phyloP scores from a whole-genome alignment of 2,329 filamentous ascomycete genomes.

The Talaromyces rugulosus region DNA sequence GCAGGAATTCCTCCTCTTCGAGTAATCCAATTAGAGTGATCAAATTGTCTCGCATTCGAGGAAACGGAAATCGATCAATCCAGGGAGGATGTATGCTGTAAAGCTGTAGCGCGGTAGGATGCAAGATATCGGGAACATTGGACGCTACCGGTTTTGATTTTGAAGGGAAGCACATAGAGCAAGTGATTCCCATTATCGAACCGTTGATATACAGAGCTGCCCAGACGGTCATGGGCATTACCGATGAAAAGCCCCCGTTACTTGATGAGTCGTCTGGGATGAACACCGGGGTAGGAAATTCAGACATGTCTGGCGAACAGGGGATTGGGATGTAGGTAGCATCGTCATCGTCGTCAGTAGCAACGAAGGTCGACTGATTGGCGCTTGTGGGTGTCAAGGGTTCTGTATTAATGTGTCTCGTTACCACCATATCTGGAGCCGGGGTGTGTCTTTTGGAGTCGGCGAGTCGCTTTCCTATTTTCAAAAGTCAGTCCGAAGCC shows the following conservation, averaged over 20 bases:
- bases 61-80: conserved; percentile 38
- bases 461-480: conserved; percentile 7
- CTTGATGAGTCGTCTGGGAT: conserved; percentile 5
- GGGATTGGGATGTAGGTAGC: not conserved
- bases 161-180: conserved; percentile 20
- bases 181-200: conserved; percentile 25
- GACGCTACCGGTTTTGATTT: conserved; percentile 20
- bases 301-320: not conserved
- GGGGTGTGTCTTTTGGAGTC: not conserved
- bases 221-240: conserved; percentile 20
- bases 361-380: not conserved
- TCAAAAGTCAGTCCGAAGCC: not conserved
- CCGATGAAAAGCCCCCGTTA: not conserved
- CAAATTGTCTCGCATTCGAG: conserved; percentile 32
- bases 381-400: not conserved
- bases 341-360: not conserved
- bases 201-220: conserved; percentile 30
- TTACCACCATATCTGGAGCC: not conserved
- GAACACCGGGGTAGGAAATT: not conserved
- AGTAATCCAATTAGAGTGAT: conserved; percentile 25
- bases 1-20: conserved; percentile 33
- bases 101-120: conserved; percentile 31
- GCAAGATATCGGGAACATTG: conserved; percentile 21
- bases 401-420: not conserved
- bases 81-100: conserved; percentile 29